A percentile compares a stretch with the other conserved stretches of the same genome.
phyloP scores from a whole-genome alignment of 805 yeast genomes.

The Yarrowia sp. region DNA sequence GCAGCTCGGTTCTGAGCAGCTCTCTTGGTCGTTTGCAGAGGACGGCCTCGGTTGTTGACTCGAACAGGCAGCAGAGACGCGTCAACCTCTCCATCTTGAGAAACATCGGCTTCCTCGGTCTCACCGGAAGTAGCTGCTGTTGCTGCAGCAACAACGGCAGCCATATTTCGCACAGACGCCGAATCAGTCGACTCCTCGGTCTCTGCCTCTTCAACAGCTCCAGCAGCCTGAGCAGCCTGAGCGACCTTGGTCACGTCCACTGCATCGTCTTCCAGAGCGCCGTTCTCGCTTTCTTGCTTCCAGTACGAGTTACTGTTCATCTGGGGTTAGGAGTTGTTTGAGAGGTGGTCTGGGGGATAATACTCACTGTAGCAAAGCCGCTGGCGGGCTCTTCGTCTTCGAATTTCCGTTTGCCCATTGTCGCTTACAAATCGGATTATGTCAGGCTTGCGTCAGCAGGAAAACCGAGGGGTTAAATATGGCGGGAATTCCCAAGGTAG shows the following conservation, averaged over 20 bases:
- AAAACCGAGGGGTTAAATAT: conserved; percentile 10
- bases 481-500: background rate
- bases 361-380: conserved; percentile 20
- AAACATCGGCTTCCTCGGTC: background rate
- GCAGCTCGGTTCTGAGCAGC: conserved; percentile 92
- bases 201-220: background rate
- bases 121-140: conserved; percentile 3
- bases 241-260: conserved; percentile 23
- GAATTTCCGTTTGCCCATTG: conserved; percentile 15
- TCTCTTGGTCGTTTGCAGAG: conserved; percentile 66
- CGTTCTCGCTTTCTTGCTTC: conserved; percentile 10
- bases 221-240: conserved; percentile 23
- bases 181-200: conserved; percentile 3
- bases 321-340: background rate
- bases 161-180: conserved; percentile 29
- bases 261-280: conserved; percentile 1
- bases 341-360: background rate
- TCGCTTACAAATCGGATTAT: conserved; percentile 27
- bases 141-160: conserved; percentile 29
- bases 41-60: conserved; percentile 38
- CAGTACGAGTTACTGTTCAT: conserved; percentile 20
- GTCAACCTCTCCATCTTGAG: conserved; percentile 1
- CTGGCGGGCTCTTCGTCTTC: background rate
- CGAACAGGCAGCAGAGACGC: background rate
- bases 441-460: conserved; percentile 27